Percentiles rank a stretch among this genome's conserved stretches.
Evolutionary conservation across 2,329 filamentous ascomycete species (phyloP).

Genomic region (Trichoderma endophyticum): DNA sequence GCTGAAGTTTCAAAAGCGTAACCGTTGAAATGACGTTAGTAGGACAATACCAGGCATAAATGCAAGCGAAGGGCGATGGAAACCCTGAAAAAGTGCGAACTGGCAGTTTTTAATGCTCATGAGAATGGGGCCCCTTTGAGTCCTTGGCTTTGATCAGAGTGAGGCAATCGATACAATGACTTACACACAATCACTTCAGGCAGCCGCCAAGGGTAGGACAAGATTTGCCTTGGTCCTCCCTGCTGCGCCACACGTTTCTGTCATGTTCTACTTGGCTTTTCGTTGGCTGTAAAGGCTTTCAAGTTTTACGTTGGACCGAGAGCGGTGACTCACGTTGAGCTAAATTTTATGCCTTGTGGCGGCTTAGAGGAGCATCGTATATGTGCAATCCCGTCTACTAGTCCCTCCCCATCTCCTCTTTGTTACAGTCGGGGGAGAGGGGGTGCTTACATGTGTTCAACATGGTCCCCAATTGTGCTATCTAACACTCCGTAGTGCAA

Average conservation of each 20-base stretch:
- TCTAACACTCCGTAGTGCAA: too few relatives aligned
- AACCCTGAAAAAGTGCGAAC: too few relatives aligned
- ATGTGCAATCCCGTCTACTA: too few relatives aligned
- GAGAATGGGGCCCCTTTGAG: background rate
- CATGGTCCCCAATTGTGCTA: too few relatives aligned
- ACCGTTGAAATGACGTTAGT: too few relatives aligned
- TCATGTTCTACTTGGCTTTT: background rate
- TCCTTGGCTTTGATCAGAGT: background rate
- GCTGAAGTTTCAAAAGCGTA: background rate
- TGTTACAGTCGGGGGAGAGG: too few relatives aligned
- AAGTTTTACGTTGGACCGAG: background rate
- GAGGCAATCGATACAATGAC: background rate
- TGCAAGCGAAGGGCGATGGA: background rate
- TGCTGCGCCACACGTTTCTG: background rate
- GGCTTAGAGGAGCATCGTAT: too few relatives aligned
- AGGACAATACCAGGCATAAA: background rate
- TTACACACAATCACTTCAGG: background rate
- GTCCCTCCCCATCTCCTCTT: too few relatives aligned
- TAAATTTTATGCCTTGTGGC: background rate
- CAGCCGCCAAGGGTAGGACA: background rate
- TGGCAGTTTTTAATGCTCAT: background rate
- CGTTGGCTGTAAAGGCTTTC: background rate
- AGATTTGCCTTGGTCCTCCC: background rate
- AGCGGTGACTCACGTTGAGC: accelerated
- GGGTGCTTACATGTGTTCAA: too few relatives aligned